Evolutionary conservation across 768 basidiomycete genomes (phyloP).

Genomic region (Chiua virens): DNA sequence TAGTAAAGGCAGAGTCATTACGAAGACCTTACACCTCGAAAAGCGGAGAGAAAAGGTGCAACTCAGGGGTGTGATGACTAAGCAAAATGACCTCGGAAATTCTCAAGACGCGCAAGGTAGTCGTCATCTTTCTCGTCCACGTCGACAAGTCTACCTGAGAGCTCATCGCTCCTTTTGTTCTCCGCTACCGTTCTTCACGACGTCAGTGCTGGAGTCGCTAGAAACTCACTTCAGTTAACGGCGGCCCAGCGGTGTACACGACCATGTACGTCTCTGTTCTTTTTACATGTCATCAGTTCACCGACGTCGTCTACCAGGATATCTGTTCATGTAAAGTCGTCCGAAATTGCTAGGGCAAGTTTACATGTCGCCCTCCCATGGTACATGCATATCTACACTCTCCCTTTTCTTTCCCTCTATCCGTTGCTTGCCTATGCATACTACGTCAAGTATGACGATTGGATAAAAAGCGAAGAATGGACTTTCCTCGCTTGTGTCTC

Average conservation of each 20-base stretch:
- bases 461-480: conserved; percentile 95
- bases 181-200: background rate
- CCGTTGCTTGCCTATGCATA: conserved; percentile 89
- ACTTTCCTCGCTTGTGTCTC: conserved; percentile 90
- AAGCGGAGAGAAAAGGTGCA: no score
- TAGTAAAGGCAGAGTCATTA: no score
- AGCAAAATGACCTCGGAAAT: background rate
- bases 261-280: conserved; percentile 15
- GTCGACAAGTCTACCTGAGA: background rate
- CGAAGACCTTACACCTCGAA: no score
- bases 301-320: conserved; percentile 28
- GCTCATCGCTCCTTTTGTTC: background rate
- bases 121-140: conserved; percentile 1
- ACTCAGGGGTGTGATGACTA: conserved; percentile 23
- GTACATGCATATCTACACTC: conserved; percentile 68
- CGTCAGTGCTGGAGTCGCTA: conserved; percentile 3
- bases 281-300: background rate
- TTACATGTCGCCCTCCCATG: conserved; percentile 67
- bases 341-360: conserved; percentile 67
- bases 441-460: conserved; percentile 85
- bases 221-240: background rate
- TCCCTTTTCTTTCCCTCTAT: conserved; percentile 79
- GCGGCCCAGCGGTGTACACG: conserved; percentile 5
- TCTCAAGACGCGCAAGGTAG: no score
- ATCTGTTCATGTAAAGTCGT: conserved; percentile 54